A percentile compares a stretch with the other conserved stretches of the same genome.
These are phyloP conservation scores for Torulaspora pretoriensis DNA, from an alignment of 1,139 yeast species.

Conservation along the genomic window DNA sequence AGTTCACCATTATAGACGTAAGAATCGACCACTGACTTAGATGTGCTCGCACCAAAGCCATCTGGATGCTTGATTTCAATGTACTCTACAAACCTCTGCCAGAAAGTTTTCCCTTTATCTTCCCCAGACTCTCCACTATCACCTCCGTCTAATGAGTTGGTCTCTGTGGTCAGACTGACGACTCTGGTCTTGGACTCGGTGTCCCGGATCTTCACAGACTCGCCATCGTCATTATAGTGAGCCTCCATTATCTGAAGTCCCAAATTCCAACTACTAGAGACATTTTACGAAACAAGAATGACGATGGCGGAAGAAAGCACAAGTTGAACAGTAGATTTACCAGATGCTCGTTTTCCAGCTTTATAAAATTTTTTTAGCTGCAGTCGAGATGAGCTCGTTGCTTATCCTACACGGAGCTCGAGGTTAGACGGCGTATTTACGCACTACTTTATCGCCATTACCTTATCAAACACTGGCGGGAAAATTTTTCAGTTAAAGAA, in stretches of 20 bases:
- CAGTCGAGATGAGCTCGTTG: background rate
- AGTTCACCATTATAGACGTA: constrained; percentile 68
- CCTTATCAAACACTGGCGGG: too few relatives aligned
- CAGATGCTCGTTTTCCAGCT: background rate
- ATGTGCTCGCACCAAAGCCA: constrained; percentile 7
- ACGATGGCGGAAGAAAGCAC: background rate
- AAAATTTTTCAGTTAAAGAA: too few relatives aligned
- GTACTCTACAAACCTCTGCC: constrained; percentile 10
- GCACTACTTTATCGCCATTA: too few relatives aligned
- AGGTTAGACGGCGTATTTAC: too few relatives aligned
- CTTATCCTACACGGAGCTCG: too few relatives aligned
- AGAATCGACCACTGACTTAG: constrained; percentile 40
- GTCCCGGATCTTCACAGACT: background rate
- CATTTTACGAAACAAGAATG: background rate
- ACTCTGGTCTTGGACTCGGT: background rate
- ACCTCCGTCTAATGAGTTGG: constrained; percentile 1
- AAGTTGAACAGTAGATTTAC: background rate
- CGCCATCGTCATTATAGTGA: background rate
- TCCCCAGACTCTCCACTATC: background rate
- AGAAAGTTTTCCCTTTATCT: background rate
- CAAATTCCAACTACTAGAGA: background rate
- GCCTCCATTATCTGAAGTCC: background rate
- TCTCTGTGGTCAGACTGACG: constrained; percentile 1
- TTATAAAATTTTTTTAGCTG: background rate
- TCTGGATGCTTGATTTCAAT: constrained; percentile 19